Conservation (phyloP, 768 basidiomycete genomes). For the Pleurotus giganteus region DNA sequence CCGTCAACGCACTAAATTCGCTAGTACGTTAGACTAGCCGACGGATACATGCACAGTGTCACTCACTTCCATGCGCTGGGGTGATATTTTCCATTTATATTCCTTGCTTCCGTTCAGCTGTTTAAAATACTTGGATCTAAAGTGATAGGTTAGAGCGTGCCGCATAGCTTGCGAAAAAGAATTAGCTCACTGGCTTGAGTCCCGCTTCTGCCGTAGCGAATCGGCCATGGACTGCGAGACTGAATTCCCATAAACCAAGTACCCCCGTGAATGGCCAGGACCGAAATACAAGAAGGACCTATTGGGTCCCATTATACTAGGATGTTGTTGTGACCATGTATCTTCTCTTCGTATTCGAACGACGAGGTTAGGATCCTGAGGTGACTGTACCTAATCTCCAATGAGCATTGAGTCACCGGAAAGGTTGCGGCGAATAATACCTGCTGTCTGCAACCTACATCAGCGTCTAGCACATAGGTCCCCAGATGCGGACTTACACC, state of each 20-base stretch:
- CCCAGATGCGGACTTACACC: constrained; percentile 44
- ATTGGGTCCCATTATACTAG: constrained; percentile 76
- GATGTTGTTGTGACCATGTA: constrained; percentile 66
- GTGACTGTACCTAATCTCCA: neutral
- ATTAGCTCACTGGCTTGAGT: constrained; percentile 58
- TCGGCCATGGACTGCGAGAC: constrained; percentile 55
- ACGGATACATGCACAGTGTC: neutral
- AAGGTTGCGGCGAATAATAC: neutral
- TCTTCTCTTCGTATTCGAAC: constrained; percentile 64
- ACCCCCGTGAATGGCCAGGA: constrained; percentile 57
- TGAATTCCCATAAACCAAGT: constrained; percentile 68
- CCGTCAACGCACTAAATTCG: constrained; percentile 59
- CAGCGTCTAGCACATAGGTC: constrained; percentile 9
- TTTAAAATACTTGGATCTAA: constrained; percentile 73
- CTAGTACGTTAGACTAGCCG: neutral
- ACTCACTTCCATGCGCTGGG: constrained; percentile 68
- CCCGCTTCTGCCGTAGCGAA: constrained; percentile 54
- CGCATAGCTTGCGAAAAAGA: neutral
- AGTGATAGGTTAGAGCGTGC: neutral
- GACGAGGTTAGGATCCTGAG: constrained; percentile 54
- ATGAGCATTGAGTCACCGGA: neutral
- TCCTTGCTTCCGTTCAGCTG: constrained; percentile 60
- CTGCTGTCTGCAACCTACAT: constrained; percentile 9
- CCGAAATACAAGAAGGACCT: constrained; percentile 78
- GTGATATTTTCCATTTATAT: constrained; percentile 71